Base-by-base conservation (phyloP, 192 early-diverging fungal genomes). In the Gaertneriomyces semiglobifer region DNA sequence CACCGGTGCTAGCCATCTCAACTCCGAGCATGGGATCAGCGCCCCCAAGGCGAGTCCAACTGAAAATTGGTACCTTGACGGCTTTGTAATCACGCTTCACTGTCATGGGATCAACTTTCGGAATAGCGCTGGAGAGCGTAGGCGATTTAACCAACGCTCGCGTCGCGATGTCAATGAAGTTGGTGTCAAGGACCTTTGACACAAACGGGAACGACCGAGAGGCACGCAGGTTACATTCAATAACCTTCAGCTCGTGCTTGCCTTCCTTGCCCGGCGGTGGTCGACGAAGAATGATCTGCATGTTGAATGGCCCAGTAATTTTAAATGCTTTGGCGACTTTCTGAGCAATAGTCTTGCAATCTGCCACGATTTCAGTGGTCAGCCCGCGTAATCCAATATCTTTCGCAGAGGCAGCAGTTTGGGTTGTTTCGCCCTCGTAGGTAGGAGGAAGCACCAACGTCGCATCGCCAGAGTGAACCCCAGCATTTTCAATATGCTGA, bases 231-330 rank as follows among this genome's bases (percentile, higher is more conserved):
- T 98, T 98, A 82, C 96, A 98, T 81, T 96, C 96, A 59, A 98
- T 98, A 42, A 96, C 96, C 83, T 96, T 96, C 53, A 98, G 81
- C 53, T 76, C 67, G 62, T 78, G 78, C 25, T 71, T 58, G 42
- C 65, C 65, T 12, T 56, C 48, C 6, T 50, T 54, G 9, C 59
- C 62, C 44, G 60, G 44, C n/a, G 58, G 69, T 7, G 73, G 60
- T 7, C 76, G 74, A 4, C 62, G 69, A 12, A 84, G 68, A 71
- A 98, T 96, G 61, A 98, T 81, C 78, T 98, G 96, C 90, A 98
- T 98, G 79, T 98, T 98, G 90, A 89, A 98, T 2, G 96, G 94
- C 8, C 96, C 94, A n/a, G 94, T 94, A 77, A 97, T 94, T 59
- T 89, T 84, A 75, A 98, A 94, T 5, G 91, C 93, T 42, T 80